Percentiles rank a stretch among this genome's conserved stretches.
Evolutionary conservation across 768 basidiomycete species (phyloP).

Genomic region (Phylloporus rhodoxanthus): DNA sequence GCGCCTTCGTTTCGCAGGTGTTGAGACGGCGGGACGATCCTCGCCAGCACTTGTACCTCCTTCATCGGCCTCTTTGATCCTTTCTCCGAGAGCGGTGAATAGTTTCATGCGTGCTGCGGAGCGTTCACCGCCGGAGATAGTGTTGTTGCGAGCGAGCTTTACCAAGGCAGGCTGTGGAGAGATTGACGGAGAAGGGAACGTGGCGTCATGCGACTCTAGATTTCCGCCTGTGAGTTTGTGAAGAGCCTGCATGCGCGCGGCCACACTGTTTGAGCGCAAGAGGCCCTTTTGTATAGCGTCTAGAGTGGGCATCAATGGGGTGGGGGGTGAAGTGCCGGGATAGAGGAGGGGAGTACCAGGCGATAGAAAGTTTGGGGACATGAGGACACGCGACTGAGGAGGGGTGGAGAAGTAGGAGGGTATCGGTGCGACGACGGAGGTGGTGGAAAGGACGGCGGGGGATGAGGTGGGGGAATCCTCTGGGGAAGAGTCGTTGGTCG

Average conservation of each 20-base stretch:
- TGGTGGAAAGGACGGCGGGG: slow-evolving; percentile 19
- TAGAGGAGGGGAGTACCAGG: slow-evolving; percentile 55
- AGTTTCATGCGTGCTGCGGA: slow-evolving; percentile 64
- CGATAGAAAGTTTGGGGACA: slow-evolving; percentile 45
- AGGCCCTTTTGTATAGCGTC: slow-evolving; percentile 75
- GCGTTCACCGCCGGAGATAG: slow-evolving; percentile 77
- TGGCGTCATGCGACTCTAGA: slow-evolving; percentile 50
- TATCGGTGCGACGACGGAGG: slow-evolving; percentile 44
- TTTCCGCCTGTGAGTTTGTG: slow-evolving; percentile 75
- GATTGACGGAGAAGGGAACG: slow-evolving; percentile 43
- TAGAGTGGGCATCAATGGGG: slow-evolving; percentile 63
- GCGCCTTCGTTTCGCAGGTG: slow-evolving; percentile 49
- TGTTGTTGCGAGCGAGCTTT: slow-evolving; percentile 63
- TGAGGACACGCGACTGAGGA: slow-evolving; percentile 34
- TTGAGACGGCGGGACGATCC: slow-evolving; percentile 38
- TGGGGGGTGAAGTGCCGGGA: slow-evolving; percentile 59
- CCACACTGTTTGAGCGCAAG: slow-evolving; percentile 83
- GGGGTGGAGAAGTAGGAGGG: slow-evolving; percentile 49
- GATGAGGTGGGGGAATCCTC: slow-evolving; percentile 41
- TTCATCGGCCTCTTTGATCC: slow-evolving; percentile 55
- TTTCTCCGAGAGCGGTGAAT: slow-evolving; percentile 55
- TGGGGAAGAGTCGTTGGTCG: slow-evolving; percentile 66
- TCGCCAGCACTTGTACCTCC: slow-evolving; percentile 59
- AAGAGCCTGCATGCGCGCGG: slow-evolving; percentile 78
- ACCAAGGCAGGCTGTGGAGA: slow-evolving; percentile 46